phyloP scores from a whole-genome alignment of 768 basidiomycete species.

The Myochromella boudieri region DNA sequence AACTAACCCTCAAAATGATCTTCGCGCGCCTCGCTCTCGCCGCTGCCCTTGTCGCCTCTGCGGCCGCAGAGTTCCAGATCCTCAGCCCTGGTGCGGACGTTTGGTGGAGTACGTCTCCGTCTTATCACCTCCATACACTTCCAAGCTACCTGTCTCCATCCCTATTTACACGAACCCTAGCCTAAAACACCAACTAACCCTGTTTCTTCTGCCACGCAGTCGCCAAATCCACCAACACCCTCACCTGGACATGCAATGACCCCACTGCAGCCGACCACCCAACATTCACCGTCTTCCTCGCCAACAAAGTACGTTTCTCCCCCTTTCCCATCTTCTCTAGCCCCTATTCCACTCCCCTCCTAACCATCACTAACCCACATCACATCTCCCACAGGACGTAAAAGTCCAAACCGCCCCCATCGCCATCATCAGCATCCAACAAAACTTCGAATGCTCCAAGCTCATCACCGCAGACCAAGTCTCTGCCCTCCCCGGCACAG shows the following conservation, averaged over 20 bases:
- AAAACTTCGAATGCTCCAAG: conserved; percentile 62
- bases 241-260: conserved; percentile 57
- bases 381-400: conserved; percentile 22
- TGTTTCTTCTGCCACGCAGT: conserved; percentile 36
- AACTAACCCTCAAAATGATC: conserved; percentile 5
- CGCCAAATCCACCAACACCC: conserved; percentile 51
- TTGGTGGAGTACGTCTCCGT: conserved; percentile 61
- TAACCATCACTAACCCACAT: too few species aligned
- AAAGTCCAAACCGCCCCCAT: conserved; percentile 37
- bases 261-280: conserved; percentile 26
- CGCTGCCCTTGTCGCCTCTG: conserved; percentile 37
- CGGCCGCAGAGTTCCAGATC: conserved; percentile 43
- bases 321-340: not conserved
- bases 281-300: conserved; percentile 53
- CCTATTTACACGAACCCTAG: not conserved
- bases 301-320: conserved; percentile 31
- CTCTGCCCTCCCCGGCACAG: conserved; percentile 36
- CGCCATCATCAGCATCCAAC: conserved; percentile 48
- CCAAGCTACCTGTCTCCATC: not conserved
- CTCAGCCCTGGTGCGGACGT: conserved; percentile 40
- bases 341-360: not conserved
- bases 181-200: not conserved
- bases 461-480: conserved; percentile 47
- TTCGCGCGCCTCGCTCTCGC: conserved; percentile 29
- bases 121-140: not conserved